Evolutionary conservation across 2,329 filamentous ascomycete species (phyloP), one percentile per base, ranked within the genome.

Genomic region (Epichloe coenophiala): DNA sequence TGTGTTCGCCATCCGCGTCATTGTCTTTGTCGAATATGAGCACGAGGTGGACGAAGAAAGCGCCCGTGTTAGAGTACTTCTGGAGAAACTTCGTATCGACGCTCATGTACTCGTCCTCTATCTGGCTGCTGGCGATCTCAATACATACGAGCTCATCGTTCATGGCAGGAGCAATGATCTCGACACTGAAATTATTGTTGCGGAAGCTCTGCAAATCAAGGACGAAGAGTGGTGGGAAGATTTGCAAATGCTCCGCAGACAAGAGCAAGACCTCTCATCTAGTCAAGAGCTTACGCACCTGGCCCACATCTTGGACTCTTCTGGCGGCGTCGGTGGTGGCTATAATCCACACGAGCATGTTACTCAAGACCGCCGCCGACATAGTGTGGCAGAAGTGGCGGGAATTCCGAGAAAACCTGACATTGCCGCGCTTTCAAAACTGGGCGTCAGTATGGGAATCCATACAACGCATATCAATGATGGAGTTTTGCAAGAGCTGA

Each of bases 21-120:
- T 85, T 49, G 88, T 94, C 0, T 95, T 95, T 63, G 88, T 95
- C 19, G 88, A 95, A 61, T 94, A 94, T 57, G 87, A 93, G 62
- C 80, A 74, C 27, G 88, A 95, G 57, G 83, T 95, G 1, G 79
- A 84, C 39, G 86, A 94, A 64, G 88, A 95, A 64, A 73, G 79
- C 37, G 77, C 76, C 1, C 74, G 88, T 51, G 83, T 94, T 15
- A 79, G 79, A 53, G 79, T 83, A 1, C 71, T 95, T 2, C 72
- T 95, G 1, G 84, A 87, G 21, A 94, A 91, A 62, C 66, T 95
- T 8, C 76, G 88, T 15, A 95, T 95, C 45, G 79, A 89, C 54
- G 88, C 88, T 3, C 74, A 88, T 54, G 78, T 94, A 0, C 66
- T 84, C 13, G 88, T 94, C 1, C 89, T 90, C 60, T 93, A 85